phyloP scores from a whole-genome alignment of 2,329 filamentous ascomycete genomes.

The Aspergillus glaucus region DNA sequence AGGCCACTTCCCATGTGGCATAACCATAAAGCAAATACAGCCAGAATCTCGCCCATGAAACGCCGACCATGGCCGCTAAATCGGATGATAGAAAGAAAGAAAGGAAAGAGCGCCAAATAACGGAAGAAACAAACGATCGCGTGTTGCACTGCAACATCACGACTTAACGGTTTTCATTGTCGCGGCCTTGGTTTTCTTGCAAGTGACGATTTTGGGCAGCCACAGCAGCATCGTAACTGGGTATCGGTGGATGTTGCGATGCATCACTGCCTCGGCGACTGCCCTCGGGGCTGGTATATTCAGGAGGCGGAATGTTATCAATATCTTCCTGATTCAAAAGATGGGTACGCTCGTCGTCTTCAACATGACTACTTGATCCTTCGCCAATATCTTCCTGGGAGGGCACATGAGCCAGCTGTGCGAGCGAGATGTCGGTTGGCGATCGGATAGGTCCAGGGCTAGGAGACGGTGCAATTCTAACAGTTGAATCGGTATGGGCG shows the following conservation, averaged over 20 bases:
- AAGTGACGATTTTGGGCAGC: conserved; percentile 21
- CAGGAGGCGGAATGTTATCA: conserved; percentile 31
- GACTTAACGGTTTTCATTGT: not conserved
- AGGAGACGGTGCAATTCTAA: conserved; percentile 64
- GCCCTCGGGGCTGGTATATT: conserved; percentile 51
- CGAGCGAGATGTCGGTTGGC: conserved; percentile 91
- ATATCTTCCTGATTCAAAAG: conserved; percentile 24
- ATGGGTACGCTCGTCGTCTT: conserved; percentile 16
- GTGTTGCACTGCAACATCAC: not conserved
- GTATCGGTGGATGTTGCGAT: conserved; percentile 62
- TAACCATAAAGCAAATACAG: conserved; percentile 9
- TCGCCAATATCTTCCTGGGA: conserved; percentile 64
- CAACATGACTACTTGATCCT: conserved; percentile 58
- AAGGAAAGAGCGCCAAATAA: conserved; percentile 2
- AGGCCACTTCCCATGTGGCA: conserved; percentile 11
- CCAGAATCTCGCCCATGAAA: conserved; percentile 15
- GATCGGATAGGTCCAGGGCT: conserved; percentile 85
- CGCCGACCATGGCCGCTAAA: conserved; percentile 27
- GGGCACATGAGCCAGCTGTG: conserved; percentile 69
- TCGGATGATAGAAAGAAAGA: conserved; percentile 6
- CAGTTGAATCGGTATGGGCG: conserved; percentile 70
- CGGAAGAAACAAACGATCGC: not conserved
- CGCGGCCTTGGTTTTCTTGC: not conserved
- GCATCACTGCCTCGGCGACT: conserved; percentile 54
- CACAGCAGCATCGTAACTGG: conserved; percentile 74